Conservation (phyloP, 352 stramenopile species). For the Globisporangium viniferum region DNA sequence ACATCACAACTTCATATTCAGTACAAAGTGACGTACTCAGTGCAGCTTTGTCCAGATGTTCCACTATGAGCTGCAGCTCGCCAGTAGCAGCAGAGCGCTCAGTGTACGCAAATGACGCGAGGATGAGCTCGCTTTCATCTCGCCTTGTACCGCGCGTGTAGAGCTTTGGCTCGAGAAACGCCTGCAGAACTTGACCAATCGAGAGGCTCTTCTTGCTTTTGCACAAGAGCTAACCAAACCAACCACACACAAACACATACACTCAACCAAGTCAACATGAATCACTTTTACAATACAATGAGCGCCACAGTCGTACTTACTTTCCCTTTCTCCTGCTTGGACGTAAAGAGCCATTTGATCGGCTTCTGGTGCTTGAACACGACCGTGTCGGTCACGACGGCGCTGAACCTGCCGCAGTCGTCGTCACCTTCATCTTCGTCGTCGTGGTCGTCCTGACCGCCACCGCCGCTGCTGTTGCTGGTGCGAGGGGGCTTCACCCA, state of each 20-base stretch:
- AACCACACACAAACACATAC: neutral
- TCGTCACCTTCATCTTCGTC: constrained; percentile 9
- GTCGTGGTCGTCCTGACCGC: neutral
- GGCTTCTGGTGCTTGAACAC: constrained; percentile 72
- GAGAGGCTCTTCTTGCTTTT: constrained; percentile 64
- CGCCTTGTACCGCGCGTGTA: constrained; percentile 10
- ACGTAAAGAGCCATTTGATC: constrained; percentile 71
- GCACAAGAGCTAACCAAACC: constrained; percentile 38
- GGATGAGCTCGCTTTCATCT: constrained; percentile 31
- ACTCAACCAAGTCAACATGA: neutral
- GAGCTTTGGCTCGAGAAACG: constrained; percentile 38
- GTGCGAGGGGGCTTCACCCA: constrained; percentile 38
- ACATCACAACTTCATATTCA: neutral
- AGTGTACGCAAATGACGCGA: constrained; percentile 55
- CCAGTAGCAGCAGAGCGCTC: constrained; percentile 35
- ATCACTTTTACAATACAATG: neutral
- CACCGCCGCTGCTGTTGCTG: neutral
- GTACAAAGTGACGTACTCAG: constrained; percentile 27
- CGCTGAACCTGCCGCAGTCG: constrained; percentile 30
- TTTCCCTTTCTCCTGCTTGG: constrained; percentile 64
- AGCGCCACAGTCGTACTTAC: constrained; percentile 14
- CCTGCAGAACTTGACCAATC: constrained; percentile 40
- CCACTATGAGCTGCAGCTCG: constrained; percentile 47
- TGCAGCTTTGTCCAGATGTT: constrained; percentile 44
- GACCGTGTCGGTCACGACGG: constrained; percentile 62